Conservation (phyloP, 2,329 filamentous ascomycete species). For the Nigrospora osmanthi region DNA sequence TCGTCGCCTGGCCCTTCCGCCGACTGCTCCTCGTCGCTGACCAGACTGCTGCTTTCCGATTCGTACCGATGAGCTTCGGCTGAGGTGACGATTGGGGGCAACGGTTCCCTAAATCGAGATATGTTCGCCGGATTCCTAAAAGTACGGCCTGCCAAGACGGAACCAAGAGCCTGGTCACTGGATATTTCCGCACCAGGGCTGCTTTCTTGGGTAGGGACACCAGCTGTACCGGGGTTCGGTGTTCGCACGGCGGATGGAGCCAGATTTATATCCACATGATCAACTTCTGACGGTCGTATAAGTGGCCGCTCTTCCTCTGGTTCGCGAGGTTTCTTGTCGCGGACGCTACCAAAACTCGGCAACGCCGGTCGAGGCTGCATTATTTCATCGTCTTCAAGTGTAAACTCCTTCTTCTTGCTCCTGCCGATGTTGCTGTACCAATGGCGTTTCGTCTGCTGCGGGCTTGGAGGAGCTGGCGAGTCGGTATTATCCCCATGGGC, state of each 20-base stretch:
- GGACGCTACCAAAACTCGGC: constrained; percentile 68
- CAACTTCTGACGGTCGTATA: constrained; percentile 42
- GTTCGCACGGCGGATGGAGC: constrained; percentile 17
- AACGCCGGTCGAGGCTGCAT: constrained; percentile 70
- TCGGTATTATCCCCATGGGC: constrained; percentile 27
- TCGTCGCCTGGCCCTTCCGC: constrained; percentile 6
- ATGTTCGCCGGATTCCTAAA: constrained; percentile 47
- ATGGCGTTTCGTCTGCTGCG: constrained; percentile 32
- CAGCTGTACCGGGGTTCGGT: constrained; percentile 12
- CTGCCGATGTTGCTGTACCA: constrained; percentile 45
- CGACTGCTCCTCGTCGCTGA: constrained; percentile 26
- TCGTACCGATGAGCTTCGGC: constrained; percentile 58
- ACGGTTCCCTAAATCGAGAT: constrained; percentile 51
- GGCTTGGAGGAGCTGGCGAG: constrained; percentile 29
- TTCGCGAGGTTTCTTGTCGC: constrained; percentile 50
- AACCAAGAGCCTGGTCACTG: constrained; percentile 51
- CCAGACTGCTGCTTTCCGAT: constrained; percentile 46
- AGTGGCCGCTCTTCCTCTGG: constrained; percentile 47
- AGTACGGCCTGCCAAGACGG: constrained; percentile 44
- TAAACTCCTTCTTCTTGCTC: constrained; percentile 41
- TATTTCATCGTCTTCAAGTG: constrained; percentile 53
- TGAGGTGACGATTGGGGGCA: constrained; percentile 64
- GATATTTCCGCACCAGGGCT: constrained; percentile 37
- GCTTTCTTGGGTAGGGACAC: constrained; percentile 23
- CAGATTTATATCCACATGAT: constrained; percentile 16